A percentile compares a stretch with the other conserved stretches of the same genome.
These are phyloP conservation scores for Carex parvula DNA, from an alignment of 176 grass and related monocot genomes.

Conservation along the genomic window DNA sequence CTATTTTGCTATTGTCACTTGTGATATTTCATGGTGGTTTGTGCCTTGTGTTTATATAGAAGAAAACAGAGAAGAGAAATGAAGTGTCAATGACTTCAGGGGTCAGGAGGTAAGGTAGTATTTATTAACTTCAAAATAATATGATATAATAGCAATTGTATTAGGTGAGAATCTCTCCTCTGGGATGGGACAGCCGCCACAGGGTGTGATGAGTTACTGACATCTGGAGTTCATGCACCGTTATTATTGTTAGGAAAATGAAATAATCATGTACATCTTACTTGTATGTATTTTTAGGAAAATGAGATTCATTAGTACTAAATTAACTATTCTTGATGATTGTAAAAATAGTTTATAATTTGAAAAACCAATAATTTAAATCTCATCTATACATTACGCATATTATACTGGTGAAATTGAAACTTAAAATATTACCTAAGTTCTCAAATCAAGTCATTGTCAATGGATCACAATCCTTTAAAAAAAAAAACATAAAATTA, in stretches of 20 bases:
- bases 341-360: too few species aligned
- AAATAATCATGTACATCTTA: not conserved
- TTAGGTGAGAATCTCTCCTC: not conserved
- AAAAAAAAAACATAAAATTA: too few species aligned
- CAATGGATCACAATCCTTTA: too few species aligned
- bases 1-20: conserved; percentile 13
- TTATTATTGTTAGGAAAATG: not conserved
- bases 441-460: too few species aligned
- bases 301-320: too few species aligned
- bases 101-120: conserved; percentile 17
- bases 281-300: not conserved
- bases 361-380: too few species aligned
- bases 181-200: not conserved
- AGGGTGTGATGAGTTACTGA: conserved; percentile 20
- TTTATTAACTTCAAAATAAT: conserved; percentile 11
- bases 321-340: too few species aligned
- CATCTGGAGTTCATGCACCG: not conserved
- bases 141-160: not conserved
- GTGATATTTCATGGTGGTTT: not conserved
- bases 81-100: conserved; percentile 12
- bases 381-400: too few species aligned
- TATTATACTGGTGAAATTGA: too few species aligned
- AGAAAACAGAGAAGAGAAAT: conserved; percentile 17
- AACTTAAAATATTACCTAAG: too few species aligned
- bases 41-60: conserved; percentile 12